These are phyloP conservation scores for Solanum piurae DNA, from an alignment of 257 asterid species.

Conservation along the genomic window DNA sequence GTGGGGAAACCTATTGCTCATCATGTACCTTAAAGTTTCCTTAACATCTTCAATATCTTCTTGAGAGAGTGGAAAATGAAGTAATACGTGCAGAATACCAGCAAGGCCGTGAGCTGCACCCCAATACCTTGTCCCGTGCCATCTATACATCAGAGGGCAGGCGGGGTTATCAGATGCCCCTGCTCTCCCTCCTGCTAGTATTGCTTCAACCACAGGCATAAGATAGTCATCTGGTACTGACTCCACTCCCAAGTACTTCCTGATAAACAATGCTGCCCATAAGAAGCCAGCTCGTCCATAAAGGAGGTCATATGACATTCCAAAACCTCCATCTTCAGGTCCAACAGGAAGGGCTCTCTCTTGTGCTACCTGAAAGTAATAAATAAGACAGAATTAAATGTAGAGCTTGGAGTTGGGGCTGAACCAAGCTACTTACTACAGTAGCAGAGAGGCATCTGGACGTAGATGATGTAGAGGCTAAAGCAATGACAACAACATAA, in stretches of 20 bases:
- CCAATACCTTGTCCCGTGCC: conserved; percentile 91
- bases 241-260: conserved; percentile 40
- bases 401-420: not conserved
- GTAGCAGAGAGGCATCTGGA: not conserved
- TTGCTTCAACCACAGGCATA: conserved; percentile 60
- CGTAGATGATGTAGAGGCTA: not conserved
- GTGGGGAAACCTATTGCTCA: conserved; percentile 54
- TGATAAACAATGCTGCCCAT: conserved; percentile 62
- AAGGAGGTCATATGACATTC: conserved; percentile 70
- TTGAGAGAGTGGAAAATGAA: conserved; percentile 42
- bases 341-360: conserved; percentile 72
- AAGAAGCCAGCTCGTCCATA: conserved; percentile 70
- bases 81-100: conserved; percentile 54
- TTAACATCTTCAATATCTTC: conserved; percentile 41
- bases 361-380: conserved; percentile 38
- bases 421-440: not conserved
- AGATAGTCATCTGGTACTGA: conserved; percentile 36
- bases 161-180: conserved; percentile 44
- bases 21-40: conserved; percentile 71
- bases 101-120: conserved; percentile 90
- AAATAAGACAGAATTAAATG: not conserved
- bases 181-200: conserved; percentile 65
- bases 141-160: conserved; percentile 74
- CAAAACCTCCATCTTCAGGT: conserved; percentile 76
- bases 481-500: not conserved